A percentile compares a stretch with the other conserved stretches of the same genome.
These are phyloP conservation scores for Fusarium bulbicola DNA, from an alignment of 2,329 filamentous ascomycete genomes.

Conservation along the genomic window DNA sequence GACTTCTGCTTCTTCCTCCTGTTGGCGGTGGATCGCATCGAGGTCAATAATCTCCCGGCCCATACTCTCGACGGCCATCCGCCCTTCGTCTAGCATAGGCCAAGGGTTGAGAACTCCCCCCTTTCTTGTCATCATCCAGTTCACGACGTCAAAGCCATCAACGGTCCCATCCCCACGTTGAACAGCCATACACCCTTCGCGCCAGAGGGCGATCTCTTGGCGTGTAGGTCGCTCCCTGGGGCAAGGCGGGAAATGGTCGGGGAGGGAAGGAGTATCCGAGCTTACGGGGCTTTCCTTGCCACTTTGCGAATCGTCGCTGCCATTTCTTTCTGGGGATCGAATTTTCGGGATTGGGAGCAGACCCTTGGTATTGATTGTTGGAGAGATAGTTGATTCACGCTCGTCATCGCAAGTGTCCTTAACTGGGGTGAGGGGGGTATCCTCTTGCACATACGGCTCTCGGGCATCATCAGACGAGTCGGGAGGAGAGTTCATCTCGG, in stretches of 20 bases:
- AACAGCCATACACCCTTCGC: constrained; percentile 20
- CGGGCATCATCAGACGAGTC: background rate
- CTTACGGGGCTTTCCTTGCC: background rate
- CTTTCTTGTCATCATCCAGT: constrained; percentile 34
- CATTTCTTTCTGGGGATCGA: background rate
- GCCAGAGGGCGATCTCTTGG: constrained; percentile 27
- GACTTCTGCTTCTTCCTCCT: constrained; percentile 23
- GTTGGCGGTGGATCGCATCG: constrained; percentile 15
- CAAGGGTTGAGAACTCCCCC: constrained; percentile 30
- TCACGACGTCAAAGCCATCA: constrained; percentile 28
- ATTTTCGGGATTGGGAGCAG: background rate
- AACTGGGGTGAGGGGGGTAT: background rate
- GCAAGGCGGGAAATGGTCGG: constrained; percentile 21
- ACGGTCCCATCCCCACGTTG: constrained; percentile 26
- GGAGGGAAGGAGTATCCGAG: background rate
- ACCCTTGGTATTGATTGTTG: background rate
- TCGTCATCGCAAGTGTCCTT: background rate
- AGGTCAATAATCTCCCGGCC: constrained; percentile 29
- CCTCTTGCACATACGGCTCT: background rate
- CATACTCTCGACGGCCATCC: constrained; percentile 29
- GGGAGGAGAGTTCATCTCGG: background rate
- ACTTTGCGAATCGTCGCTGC: constrained; percentile 13
- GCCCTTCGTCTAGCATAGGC: constrained; percentile 30
- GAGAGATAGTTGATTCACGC: background rate
- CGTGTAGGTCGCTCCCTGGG: constrained; percentile 13